These are phyloP conservation scores for Neofusicoccum sp. DNA, from an alignment of 2,329 filamentous ascomycete genomes.

Conservation along the genomic window DNA sequence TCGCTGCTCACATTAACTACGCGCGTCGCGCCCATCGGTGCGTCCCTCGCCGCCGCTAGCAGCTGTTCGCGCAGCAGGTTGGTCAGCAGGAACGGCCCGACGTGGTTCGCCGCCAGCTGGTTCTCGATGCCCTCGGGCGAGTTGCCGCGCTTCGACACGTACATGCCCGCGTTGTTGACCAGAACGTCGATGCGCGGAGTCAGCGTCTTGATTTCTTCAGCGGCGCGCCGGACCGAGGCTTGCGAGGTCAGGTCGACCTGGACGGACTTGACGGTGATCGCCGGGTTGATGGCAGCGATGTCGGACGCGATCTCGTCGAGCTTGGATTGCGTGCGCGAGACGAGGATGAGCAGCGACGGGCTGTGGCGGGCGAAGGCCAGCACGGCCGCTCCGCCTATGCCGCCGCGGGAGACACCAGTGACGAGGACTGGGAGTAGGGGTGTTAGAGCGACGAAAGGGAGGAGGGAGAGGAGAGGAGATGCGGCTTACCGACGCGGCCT, in stretches of 20 bases:
- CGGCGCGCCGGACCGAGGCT: slow-evolving; percentile 35
- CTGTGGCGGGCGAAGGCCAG: slow-evolving; percentile 29
- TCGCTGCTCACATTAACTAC: slow-evolving; percentile 30
- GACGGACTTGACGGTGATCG: slow-evolving; percentile 32
- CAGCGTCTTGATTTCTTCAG: slow-evolving; percentile 30
- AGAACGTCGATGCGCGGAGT: slow-evolving; percentile 40
- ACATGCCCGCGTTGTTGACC: slow-evolving; percentile 39
- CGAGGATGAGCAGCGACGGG: slow-evolving; percentile 31
- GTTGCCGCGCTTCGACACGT: slow-evolving; percentile 28
- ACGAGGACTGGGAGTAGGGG: not conserved
- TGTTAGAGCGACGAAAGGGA: not conserved
- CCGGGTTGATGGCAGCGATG: slow-evolving; percentile 34
- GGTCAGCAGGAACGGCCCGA: slow-evolving; percentile 46
- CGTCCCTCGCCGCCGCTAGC: slow-evolving; percentile 29
- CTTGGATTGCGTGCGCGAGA: slow-evolving; percentile 45
- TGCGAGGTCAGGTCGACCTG: slow-evolving; percentile 39
- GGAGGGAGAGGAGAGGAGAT: not conserved
- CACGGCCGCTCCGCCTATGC: slow-evolving; percentile 30
- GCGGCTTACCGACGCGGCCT: slow-evolving; percentile 27
- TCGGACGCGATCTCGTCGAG: slow-evolving; percentile 38
- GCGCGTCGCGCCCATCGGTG: slow-evolving; percentile 20
- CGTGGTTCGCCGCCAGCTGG: slow-evolving; percentile 47
- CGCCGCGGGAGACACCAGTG: slow-evolving; percentile 31
- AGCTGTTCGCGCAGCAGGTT: slow-evolving; percentile 44
- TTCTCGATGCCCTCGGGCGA: slow-evolving; percentile 46